Evolutionary conservation across 164 flowering plant genomes (phyloP).

Genomic region (Vitis rotundifolia): DNA sequence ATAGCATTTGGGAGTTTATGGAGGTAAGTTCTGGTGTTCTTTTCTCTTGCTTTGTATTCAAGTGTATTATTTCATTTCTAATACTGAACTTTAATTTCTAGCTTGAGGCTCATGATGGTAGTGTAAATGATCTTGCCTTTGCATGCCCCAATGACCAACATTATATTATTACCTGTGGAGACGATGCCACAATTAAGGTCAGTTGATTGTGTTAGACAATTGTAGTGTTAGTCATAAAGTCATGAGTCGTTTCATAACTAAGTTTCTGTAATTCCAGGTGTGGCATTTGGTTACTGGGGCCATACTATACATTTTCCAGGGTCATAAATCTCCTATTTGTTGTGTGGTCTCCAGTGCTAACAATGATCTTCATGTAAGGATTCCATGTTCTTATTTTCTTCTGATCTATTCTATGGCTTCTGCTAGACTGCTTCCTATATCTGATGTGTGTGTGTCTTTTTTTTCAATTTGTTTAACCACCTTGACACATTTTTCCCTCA

Average conservation of each 20-base stretch:
- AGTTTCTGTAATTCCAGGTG: conserved; percentile 18
- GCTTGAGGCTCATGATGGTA: no score
- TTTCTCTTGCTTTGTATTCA: no score
- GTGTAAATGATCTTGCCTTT: no score
- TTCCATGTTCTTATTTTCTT: not conserved
- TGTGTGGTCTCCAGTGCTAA: conserved; percentile 33
- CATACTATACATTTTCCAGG: conserved; percentile 27
- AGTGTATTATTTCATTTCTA: no score
- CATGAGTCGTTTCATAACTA: not conserved
- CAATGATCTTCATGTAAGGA: conserved; percentile 35
- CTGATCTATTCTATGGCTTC: not conserved
- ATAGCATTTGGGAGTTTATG: no score
- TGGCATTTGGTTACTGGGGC: conserved; percentile 36
- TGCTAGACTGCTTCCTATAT: not conserved
- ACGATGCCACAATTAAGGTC: no score
- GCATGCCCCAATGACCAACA: no score
- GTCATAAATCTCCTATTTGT: conserved; percentile 40
- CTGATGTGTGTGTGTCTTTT: not conserved
- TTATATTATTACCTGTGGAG: no score
- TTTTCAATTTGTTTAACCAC: not conserved
- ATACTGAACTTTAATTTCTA: no score
- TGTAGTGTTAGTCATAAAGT: not conserved
- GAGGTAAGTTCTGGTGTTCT: no score
- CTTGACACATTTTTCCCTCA: conserved; percentile 3
- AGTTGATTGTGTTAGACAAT: no score